Conservation (phyloP, 2,329 filamentous ascomycete species). For the Venturia carpophila region DNA sequence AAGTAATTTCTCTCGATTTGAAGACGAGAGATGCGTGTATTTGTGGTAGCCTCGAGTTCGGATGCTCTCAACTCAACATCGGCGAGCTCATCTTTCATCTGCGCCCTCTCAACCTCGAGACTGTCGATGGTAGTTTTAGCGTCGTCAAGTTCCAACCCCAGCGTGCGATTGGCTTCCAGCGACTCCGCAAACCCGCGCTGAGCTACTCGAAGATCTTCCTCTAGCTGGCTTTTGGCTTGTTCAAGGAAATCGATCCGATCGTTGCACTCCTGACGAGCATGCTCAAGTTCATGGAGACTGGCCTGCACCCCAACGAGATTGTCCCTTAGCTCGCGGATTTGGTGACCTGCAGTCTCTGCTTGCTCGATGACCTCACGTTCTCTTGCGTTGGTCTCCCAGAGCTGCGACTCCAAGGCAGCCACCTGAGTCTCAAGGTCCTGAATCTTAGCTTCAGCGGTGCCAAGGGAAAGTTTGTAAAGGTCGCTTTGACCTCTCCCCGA, state of each 20-base stretch:
- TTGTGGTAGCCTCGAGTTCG: neutral
- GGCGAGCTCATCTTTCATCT: neutral
- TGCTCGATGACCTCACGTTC: neutral
- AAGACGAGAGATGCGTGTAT: neutral
- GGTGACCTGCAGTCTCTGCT: neutral
- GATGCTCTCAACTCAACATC: neutral
- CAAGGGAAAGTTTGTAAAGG: neutral
- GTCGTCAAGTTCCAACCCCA: neutral
- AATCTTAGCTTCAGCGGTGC: neutral
- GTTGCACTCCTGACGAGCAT: neutral
- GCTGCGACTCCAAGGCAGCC: neutral
- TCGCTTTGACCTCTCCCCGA: neutral
- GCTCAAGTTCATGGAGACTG: neutral
- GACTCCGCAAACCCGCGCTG: neutral
- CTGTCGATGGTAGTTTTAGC: neutral
- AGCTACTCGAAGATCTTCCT: conserved; percentile 1
- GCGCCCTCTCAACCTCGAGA: neutral
- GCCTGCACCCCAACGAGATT: neutral
- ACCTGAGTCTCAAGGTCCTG: neutral
- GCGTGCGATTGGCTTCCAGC: neutral
- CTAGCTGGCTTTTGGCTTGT: conserved; percentile 1
- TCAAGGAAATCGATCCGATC: neutral
- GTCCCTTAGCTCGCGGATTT: neutral
- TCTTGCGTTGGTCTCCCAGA: neutral
- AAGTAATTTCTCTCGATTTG: neutral